Base-by-base conservation (phyloP, 2,329 filamentous ascomycete genomes). In the Verticillium klebahnii region DNA sequence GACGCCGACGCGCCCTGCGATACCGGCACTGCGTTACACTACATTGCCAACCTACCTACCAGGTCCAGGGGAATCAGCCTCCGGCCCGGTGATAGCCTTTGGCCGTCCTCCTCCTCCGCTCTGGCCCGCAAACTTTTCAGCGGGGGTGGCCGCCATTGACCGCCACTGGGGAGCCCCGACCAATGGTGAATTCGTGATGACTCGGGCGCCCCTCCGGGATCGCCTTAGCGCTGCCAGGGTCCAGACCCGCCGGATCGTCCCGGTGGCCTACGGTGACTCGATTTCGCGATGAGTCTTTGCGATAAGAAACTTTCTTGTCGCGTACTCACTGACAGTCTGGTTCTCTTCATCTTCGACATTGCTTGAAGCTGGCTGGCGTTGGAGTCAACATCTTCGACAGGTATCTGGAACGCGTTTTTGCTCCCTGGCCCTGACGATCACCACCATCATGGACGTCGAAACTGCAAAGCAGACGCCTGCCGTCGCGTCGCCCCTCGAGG, bases 371-470 rank as follows among this genome's bases (percentile, higher is more conserved):
- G 34, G 19, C 45, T 4, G 19, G 45, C 45, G 4, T 40, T 40
- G 37, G 1, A 6, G 37, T 17, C 37, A 40, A n/a, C 36, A 37
- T 37, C 9, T 37, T 37, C 36, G 15, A 29, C 29, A 29, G 29
- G 29, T 6, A 29, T 29, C 5, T 29, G 29, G 29, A 29, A 29
- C 29, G 29, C 29, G 5, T 17, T 17, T 39, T n/a, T 45, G 39
- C 17, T n/a, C 39, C 8, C 39, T 25, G 11, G 8, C 8, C 45
- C n/a, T 23, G 8, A 45, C 19, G n/a, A 25, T 14, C 15, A n/a
- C 57, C 37, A n/a, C 8, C 50, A 61, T 7, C 37, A 61, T 54
- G 19, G 62, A 61, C 34, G 37, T 63, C 32, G 57, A 63, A 23
- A 57, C 59, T 34, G 54, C 52, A 8, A 36, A 25, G 12, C 55